These are phyloP conservation scores for Syncephalastrum monosporum DNA, from an alignment of 371 early-diverging fungal genomes.

Conservation along the genomic window DNA sequence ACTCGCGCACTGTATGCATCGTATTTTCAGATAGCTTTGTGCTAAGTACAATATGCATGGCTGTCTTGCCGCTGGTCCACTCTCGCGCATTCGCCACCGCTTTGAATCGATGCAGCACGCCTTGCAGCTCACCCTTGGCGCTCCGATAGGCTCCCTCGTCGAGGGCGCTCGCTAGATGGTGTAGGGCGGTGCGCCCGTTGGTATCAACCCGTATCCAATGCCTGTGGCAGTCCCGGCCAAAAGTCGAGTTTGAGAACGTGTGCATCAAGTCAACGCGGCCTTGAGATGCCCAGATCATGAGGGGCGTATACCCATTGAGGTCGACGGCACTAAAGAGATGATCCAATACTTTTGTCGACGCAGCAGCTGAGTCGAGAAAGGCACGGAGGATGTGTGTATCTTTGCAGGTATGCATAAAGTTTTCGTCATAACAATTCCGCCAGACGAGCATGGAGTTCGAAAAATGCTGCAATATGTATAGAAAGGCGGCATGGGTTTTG, in stretches of 20 bases:
- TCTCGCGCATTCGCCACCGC: constrained; percentile 22
- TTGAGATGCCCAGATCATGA: constrained; percentile 44
- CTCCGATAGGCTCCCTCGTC: constrained; percentile 6
- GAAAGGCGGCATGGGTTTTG: constrained; percentile 1
- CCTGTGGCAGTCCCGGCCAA: too few species aligned
- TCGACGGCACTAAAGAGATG: constrained; percentile 2
- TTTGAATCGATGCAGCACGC: constrained; percentile 9
- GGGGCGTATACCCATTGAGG: constrained; percentile 31
- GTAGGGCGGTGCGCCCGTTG: constrained; percentile 2
- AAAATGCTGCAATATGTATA: constrained; percentile 13
- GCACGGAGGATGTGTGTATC: constrained; percentile 20
- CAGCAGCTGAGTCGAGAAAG: constrained; percentile 14
- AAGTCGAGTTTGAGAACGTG: constrained; percentile 15
- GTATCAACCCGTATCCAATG: constrained; percentile 1
- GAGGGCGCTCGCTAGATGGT: neutral
- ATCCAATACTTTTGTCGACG: constrained; percentile 7
- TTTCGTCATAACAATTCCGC: constrained; percentile 34
- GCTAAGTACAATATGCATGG: constrained; percentile 37
- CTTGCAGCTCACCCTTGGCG: constrained; percentile 7
- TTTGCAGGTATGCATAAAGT: constrained; percentile 42
- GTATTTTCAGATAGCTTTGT: neutral
- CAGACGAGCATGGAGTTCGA: constrained; percentile 5
- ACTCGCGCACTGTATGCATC: neutral
- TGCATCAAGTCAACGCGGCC: constrained; percentile 38
- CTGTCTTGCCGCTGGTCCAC: constrained; percentile 35